Evolutionary conservation across 306 rosid genomes (phyloP), one percentile per base, ranked within the genome.

Genomic region (Castanopsis chinensis): DNA sequence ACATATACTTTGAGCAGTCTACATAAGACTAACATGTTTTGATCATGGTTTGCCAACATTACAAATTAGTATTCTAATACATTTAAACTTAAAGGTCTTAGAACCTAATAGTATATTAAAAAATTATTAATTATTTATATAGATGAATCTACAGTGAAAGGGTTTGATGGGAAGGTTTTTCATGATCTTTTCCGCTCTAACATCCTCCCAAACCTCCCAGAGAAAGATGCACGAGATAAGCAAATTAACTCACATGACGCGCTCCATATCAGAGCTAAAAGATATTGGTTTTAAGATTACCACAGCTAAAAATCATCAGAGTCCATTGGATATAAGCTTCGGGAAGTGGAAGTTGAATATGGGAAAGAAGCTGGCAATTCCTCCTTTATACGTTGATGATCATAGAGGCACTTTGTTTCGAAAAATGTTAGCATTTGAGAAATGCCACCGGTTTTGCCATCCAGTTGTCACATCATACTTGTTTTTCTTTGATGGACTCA

Each of bases 401-500:
- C 88, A 75, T 21, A 86, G 76, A 75, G 84, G 88, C 1, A 84
- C 90, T 3, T 55, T 84, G 71, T 81, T 88, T 25, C 89, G 88
- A 0, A 88, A 88, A 79, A 73, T 84, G 28, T 51, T 86, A 0
- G 92, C 89, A 4, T 83, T 79, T 18, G 89, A 88, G n/a, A 86
- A 88, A 58, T 88, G 89, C 15, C 85, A 86, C 69, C 64, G 43
- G 9, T 18, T 33, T 61, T 86, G 88, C 78, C 2, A 86, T 37
- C 91, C 73, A 3, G 89, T 82, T 45, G 79, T 81, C 2, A 83
- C 89, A 59, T 71, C 82, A 17, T 88, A 88, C 67, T 21, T 88
- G 82, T 88, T 86, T 21, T 88, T 88, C 83, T 83, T 86, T 64
- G 87, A 88, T 6, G 53, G 89, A 18, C 88, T 88, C 21, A 60